Conservation (phyloP, 2,329 filamentous ascomycete genomes). For the Chaetomiaceae sp. region DNA sequence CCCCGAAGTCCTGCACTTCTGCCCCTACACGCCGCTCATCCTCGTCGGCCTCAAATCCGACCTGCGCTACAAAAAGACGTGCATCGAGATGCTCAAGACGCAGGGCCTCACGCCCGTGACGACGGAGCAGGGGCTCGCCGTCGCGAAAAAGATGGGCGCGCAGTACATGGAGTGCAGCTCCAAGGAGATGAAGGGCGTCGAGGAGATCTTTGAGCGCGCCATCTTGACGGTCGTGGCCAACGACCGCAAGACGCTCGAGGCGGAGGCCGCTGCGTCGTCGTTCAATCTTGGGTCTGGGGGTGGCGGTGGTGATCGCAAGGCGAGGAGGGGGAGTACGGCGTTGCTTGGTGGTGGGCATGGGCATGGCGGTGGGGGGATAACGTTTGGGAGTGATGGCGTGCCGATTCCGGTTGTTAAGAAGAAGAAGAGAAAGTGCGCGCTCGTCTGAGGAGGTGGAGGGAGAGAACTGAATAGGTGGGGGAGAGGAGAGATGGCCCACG, state of each 20-base stretch:
- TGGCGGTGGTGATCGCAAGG: constrained; percentile 33
- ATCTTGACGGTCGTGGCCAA: constrained; percentile 86
- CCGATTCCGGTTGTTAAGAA: constrained; percentile 54
- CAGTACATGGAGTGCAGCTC: constrained; percentile 98
- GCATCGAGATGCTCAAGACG: constrained; percentile 97
- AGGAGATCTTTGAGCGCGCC: constrained; percentile 91
- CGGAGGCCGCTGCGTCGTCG: constrained; percentile 38
- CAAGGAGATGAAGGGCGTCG: constrained; percentile 93
- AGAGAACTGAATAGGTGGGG: neutral
- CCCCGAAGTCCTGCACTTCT: constrained; percentile 97
- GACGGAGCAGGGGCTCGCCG: constrained; percentile 78
- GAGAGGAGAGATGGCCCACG: neutral
- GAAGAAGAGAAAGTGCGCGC: constrained; percentile 80
- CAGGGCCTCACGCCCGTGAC: constrained; percentile 95
- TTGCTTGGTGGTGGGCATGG: constrained; percentile 20
- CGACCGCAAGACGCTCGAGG: constrained; percentile 61
- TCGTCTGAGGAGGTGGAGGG: constrained; percentile 54
- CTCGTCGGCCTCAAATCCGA: constrained; percentile 97
- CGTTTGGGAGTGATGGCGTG: constrained; percentile 32
- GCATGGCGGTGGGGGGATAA: constrained; percentile 33
- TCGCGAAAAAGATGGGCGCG: constrained; percentile 90
- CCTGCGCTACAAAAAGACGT: constrained; percentile 89
- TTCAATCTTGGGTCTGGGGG: constrained; percentile 1
- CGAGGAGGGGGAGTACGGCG: constrained; percentile 11
- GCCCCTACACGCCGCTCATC: constrained; percentile 92